Evolutionary conservation across 345 rosid genomes (phyloP), one percentile per base, ranked within the genome.

Genomic region (Rhodomyrtus tomentosa): DNA sequence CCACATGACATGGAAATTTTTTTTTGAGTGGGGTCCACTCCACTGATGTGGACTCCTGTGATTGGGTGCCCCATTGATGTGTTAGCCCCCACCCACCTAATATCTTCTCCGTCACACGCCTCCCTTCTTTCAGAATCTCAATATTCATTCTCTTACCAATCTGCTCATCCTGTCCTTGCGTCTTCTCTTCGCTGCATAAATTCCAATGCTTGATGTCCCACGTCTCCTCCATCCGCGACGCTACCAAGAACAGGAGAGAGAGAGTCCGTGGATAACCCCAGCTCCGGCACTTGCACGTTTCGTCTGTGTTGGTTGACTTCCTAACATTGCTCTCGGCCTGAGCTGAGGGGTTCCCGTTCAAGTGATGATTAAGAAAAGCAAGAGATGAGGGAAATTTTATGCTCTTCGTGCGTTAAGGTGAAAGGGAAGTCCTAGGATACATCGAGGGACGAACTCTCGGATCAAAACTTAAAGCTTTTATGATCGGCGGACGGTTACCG

Each of bases 331-430:
- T 49, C 84, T 89, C 16, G 83, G 2, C 10, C 49, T 45, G 49
- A 85, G 87, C 82, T 89, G 86, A 94, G 93, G 12, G 94, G 81
- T 86, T 92, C 96, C 27, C 84, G 84, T 29, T 88, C 93, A 8
- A 94, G 91, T 6, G 94, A 91, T 83, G 90, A 87, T 48, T 94
- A 94, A 32, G 81, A 84, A 93, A 95, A 16, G 96, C 98, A 72
- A 93, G 14, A 27, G 10, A 59, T 27, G 14, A 59, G 4, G 16
- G 20, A 59, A 27, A 14, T 7, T 14, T 59, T 59, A 59, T 3
- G 72, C 38, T 59, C 38, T 59, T 59, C 72, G 3, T 59, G 10
- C 38, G 3, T 14, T 59, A 27, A 58, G 32, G 27, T 27, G 72
- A 29, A 3, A 3, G 10, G 38, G 73, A 27, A 18, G 27, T 59